Conservation (phyloP, 2,329 filamentous ascomycete genomes). For the Dryadomyces quercus-mongolicae region DNA sequence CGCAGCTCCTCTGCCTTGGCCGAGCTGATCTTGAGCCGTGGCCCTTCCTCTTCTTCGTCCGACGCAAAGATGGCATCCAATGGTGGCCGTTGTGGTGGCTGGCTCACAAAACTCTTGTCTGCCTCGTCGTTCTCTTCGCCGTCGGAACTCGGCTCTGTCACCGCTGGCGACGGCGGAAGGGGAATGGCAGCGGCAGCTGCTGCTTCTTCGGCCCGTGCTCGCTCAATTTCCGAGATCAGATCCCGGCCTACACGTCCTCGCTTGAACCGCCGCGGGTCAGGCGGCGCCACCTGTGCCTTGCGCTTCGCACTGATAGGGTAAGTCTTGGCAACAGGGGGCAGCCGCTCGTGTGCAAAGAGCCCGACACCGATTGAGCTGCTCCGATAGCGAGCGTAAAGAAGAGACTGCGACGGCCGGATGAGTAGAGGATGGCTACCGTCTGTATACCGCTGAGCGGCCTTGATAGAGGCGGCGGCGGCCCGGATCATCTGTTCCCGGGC, state of each 20-base stretch:
- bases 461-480: conserved; percentile 9
- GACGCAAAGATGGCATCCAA: conserved; percentile 5
- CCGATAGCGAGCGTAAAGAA: conserved; percentile 7
- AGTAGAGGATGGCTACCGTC: conserved; percentile 3
- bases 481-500: conserved; percentile 5
- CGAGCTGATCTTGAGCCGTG: conserved; percentile 13
- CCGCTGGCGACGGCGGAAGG: conserved; percentile 9
- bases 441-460: conserved; percentile 1
- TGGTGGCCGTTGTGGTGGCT: neutral
- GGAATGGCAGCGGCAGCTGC: conserved; percentile 5
- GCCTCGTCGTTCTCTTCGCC: neutral
- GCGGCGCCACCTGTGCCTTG: neutral
- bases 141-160: conserved; percentile 8
- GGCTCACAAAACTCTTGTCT: neutral
- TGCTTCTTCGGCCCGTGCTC: neutral
- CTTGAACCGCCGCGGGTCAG: conserved; percentile 4
- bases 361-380: neutral
- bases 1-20: conserved; percentile 16
- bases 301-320: conserved; percentile 8
- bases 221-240: neutral
- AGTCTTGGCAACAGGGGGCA: neutral
- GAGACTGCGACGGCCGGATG: conserved; percentile 5
- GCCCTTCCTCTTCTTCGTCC: conserved; percentile 2
- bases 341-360: neutral
- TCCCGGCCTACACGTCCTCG: conserved; percentile 5